Conservation (phyloP, 306 rosid genomes). For the Rubus parviflorus region DNA sequence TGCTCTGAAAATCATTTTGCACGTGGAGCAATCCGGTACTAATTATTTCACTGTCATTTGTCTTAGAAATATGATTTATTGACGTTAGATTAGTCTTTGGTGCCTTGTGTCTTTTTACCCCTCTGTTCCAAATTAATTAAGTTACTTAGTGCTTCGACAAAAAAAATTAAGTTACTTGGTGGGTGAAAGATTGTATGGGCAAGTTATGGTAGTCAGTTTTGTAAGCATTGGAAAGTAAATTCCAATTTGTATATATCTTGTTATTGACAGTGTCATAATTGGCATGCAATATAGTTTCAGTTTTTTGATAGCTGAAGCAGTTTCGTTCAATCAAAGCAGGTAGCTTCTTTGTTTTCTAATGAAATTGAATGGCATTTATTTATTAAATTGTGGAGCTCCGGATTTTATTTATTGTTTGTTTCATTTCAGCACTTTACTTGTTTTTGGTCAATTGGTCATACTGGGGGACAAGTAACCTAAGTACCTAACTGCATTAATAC, state of each 20-base stretch:
- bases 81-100: slow-evolving; percentile 11
- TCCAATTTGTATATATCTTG: slow-evolving; percentile 6
- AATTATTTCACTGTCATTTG: slow-evolving; percentile 21
- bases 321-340: neutral
- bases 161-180: neutral
- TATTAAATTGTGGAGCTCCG: no score
- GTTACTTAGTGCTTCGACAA: no score
- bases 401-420: no score
- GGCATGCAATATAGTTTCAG: neutral
- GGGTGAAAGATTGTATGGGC: slow-evolving; percentile 13
- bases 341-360: no score
- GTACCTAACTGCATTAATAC: no score
- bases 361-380: no score
- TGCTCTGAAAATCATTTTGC: slow-evolving; percentile 25
- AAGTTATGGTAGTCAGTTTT: slow-evolving; percentile 7
- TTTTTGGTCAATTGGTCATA: no score
- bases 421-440: no score
- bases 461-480: no score
- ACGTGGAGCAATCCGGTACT: slow-evolving; percentile 3
- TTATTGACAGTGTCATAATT: neutral
- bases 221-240: neutral
- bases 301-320: neutral
- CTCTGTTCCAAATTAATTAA: neutral
- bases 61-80: slow-evolving; percentile 16
- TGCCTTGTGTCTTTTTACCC: slow-evolving; percentile 7